Base-by-base conservation (phyloP, 306 rosid genomes). In the Prunus mira region DNA sequence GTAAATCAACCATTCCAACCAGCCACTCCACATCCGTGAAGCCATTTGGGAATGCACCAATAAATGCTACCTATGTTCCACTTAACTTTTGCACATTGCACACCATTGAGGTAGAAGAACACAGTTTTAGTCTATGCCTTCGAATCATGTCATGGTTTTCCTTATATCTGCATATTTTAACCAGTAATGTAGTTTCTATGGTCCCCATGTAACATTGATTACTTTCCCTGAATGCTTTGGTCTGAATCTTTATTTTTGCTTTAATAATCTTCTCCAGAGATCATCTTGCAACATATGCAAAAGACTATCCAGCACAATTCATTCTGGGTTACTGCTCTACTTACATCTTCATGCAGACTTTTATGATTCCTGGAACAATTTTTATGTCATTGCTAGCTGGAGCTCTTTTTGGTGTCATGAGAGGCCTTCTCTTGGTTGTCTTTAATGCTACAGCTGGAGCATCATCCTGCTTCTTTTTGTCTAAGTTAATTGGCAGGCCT, bases 351-450 rank as follows among this genome's bases (percentile, higher is more conserved):
- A 95, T 95, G 98, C 98, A 95, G 86, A 95, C 97, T 8, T 95
- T 95, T 77, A 95, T 95, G 97, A 95, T 95, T 84, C 97, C 98
- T 0, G 97, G 98, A 65, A 95, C 98, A 45, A 89, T 95, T 75
- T 95, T 95, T 85, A 87, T 95, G 97, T 95, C 98, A 60, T 85
- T 95, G 80, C 85, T 95, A n/a, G 98, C 97, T 62, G 98, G 98
- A 77, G 97, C 98, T 38, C 97, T 95, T 64, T 95, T 95, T 71
- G 97, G 97, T 71, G 93, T 88, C 51, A 22, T 87, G 19, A 85
- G 82, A 79, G 98, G 98, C 22, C 84, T 95, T 84, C 17, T 90
- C 34, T 84, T 95, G 65, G 98, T 95, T 75, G 91, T 90, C 76
- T 89, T 89, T 78, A 95, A 95, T 72, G 96, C 98, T 47, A 92